Base-by-base conservation (phyloP, 2,329 filamentous ascomycete species). In the Stemphylium beticola region DNA sequence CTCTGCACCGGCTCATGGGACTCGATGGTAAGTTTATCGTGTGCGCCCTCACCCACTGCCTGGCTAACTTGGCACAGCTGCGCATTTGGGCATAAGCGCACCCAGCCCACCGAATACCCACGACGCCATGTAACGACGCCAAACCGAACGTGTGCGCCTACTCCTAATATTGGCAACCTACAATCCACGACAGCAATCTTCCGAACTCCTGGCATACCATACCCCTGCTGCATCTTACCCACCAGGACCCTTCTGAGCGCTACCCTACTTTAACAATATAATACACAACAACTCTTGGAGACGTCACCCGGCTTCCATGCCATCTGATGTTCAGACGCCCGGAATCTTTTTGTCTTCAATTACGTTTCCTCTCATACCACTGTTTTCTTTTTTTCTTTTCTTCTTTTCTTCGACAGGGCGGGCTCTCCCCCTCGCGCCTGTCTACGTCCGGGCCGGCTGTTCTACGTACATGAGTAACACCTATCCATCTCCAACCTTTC, bases 1-100 rank as follows among this genome's bases (percentile, higher is more conserved):
- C 84, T 99, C 81, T 98, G 95, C 86, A 99, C 95, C 73, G 95
- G 95, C 77, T 99, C 95, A 67, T 99, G 95, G 95, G 95, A 99
- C 81, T 97, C 95, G 72, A 85, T 96, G 83, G 95, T 98, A 85
- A 81, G 92, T 85, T 63, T 39, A 49, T 11, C n/a, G n/a, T 17
- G 49, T 32, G 29, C 31, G n/a, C n/a, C 34, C 49, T 47, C 50
- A 36, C 34, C 22, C 32, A 44, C 20, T 40, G 18, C 29, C 24
- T 31, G 52, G 55, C 71, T 74, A 43, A 74, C 66, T 36, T 55
- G 26, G 22, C 45, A 45, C 66, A 82, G 80, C 74, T 82, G 55
- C 79, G 80, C 55, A 81, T 82, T 68, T 82, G 80, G 80, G 80
- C 80, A 76, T 82, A 74, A 72, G 61, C 40, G 55, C 60, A 41